Conservation (phyloP, 2,329 filamentous ascomycete genomes). For the Pseudogymnoascus sp. region DNA sequence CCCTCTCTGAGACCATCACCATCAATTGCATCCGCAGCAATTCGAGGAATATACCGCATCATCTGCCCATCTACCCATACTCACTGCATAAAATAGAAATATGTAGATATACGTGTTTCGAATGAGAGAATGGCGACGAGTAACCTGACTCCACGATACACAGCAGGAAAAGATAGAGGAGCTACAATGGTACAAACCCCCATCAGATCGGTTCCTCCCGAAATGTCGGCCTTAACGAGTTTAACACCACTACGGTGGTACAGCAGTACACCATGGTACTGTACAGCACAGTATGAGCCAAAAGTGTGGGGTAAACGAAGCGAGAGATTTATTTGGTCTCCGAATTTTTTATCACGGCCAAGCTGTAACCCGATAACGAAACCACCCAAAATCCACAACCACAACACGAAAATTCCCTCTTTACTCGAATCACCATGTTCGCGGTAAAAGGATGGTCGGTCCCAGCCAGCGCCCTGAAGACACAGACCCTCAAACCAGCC, state of each 20-base stretch:
- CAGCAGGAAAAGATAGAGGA: background rate
- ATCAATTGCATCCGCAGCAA: background rate
- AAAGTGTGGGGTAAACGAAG: constrained; percentile 6
- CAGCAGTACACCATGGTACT: too few relatives aligned
- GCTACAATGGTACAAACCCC: background rate
- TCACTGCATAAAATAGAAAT: background rate
- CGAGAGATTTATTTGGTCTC: background rate
- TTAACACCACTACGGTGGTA: background rate
- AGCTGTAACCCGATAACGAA: background rate
- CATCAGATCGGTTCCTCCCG: constrained; percentile 3
- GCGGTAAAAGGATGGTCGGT: constrained; percentile 90
- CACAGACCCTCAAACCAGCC: constrained; percentile 40
- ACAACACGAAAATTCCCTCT: background rate
- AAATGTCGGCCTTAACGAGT: background rate
- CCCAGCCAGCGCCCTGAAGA: constrained; percentile 60
- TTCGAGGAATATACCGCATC: background rate
- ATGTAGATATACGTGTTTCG: constrained; percentile 1
- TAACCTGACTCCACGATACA: background rate
- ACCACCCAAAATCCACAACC: background rate
- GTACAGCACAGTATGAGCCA: background rate
- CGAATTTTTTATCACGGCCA: constrained; percentile 3
- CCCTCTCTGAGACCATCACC: background rate
- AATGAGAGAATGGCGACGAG: background rate
- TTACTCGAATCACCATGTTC: constrained; percentile 54
- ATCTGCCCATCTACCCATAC: background rate